phyloP scores from a whole-genome alignment of 2,329 filamentous ascomycete species.

The Aspergillus sp. region DNA sequence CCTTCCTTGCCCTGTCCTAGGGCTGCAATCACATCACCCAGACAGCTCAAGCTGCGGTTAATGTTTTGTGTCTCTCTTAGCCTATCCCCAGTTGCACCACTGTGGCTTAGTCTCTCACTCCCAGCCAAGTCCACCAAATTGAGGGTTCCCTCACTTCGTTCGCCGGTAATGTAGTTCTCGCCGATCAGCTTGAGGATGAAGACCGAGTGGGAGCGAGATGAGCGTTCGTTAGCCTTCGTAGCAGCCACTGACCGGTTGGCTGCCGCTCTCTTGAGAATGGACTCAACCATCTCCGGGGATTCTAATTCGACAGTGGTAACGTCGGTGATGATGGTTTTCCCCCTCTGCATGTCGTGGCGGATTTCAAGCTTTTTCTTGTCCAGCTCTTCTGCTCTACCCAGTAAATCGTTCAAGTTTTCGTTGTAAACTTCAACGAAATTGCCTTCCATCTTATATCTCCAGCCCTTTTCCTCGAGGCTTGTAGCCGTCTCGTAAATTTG shows the following conservation, averaged over 20 bases:
- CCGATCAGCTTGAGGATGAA: constrained; percentile 78
- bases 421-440: constrained; percentile 98
- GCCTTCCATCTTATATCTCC: constrained; percentile 91
- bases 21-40: constrained; percentile 92
- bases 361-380: constrained; percentile 86
- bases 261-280: constrained; percentile 75
- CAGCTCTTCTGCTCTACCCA: constrained; percentile 69
- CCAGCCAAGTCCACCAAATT: constrained; percentile 96
- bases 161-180: constrained; percentile 70
- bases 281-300: constrained; percentile 75
- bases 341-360: constrained; percentile 77
- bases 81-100: constrained; percentile 79
- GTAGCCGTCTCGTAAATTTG: constrained; percentile 92
- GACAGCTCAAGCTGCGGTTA: constrained; percentile 88
- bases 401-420: constrained; percentile 88
- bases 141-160: constrained; percentile 86
- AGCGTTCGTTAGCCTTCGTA: constrained; percentile 95
- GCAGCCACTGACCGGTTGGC: constrained; percentile 89
- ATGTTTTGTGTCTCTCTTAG: constrained; percentile 96
- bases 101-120: constrained; percentile 85
- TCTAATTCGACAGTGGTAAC: constrained; percentile 75
- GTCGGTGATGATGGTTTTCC: constrained; percentile 79
- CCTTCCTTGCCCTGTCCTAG: constrained; percentile 78
- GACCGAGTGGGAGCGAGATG: constrained; percentile 90
- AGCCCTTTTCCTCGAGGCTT: constrained; percentile 82